A percentile compares a stretch with the other conserved stretches of the same genome.
Conservation (phyloP, 2,329 filamentous ascomycete species). For the Diaporthe helianthi region DNA sequence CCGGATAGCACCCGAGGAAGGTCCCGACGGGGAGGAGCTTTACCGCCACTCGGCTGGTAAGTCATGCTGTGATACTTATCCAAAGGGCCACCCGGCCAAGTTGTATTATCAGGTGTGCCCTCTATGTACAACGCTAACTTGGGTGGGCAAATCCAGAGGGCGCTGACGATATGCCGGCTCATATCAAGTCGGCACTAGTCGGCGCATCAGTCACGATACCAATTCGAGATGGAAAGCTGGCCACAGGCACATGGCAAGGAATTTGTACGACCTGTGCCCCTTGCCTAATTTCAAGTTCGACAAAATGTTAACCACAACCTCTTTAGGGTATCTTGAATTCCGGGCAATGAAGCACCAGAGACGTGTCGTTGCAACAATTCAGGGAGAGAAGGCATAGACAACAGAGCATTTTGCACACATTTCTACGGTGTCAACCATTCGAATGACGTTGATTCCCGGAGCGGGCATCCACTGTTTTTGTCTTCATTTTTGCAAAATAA, state of each 20-base stretch:
- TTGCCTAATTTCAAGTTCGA: not conserved
- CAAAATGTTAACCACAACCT: constrained; percentile 52
- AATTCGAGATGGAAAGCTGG: constrained; percentile 83
- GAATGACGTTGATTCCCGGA: not conserved
- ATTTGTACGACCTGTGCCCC: constrained; percentile 54
- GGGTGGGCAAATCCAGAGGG: constrained; percentile 67
- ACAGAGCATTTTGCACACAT: not conserved
- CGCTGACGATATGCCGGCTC: constrained; percentile 91
- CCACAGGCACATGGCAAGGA: constrained; percentile 78
- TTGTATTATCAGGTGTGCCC: not conserved
- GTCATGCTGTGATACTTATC: no score
- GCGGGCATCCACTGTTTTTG: not conserved
- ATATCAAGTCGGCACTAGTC: constrained; percentile 90
- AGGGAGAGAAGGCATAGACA: constrained; percentile 73
- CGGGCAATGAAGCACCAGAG: constrained; percentile 76
- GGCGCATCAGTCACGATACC: constrained; percentile 91
- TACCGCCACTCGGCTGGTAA: constrained; percentile 71
- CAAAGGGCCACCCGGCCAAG: not conserved
- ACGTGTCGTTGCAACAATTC: constrained; percentile 89
- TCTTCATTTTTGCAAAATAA: not conserved
- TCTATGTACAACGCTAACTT: not conserved
- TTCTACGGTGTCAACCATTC: not conserved
- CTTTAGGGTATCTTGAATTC: constrained; percentile 81
- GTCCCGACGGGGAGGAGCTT: constrained; percentile 73
- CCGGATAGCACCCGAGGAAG: constrained; percentile 80